Conservation (phyloP, 139 green algal species). For the Gonium pectorale region DNA sequence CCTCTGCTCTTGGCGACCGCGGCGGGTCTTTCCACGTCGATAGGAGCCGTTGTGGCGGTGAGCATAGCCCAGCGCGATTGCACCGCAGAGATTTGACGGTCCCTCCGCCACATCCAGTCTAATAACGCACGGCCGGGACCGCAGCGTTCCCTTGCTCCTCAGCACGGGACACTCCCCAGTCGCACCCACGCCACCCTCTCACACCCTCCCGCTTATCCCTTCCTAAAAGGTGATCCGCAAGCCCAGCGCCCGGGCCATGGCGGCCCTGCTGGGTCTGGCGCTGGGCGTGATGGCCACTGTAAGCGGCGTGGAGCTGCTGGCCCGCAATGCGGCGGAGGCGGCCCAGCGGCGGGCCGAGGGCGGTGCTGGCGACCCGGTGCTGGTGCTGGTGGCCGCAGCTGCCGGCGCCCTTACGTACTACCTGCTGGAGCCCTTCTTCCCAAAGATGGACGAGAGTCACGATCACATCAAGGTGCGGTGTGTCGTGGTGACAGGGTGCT, state of each 20-base stretch:
- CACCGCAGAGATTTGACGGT: no score
- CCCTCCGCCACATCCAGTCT: no score
- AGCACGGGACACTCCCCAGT: no score
- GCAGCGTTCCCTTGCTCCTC: no score
- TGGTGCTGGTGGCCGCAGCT: conserved; percentile 7
- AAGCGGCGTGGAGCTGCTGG: conserved; percentile 82
- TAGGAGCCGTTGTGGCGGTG: conserved; percentile 79
- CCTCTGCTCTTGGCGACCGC: conserved; percentile 62
- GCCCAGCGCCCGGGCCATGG: conserved; percentile 73
- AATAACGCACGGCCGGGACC: no score
- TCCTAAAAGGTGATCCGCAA: conserved; percentile 61
- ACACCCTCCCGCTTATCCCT: background rate
- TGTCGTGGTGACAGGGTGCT: background rate
- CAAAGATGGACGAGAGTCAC: conserved; percentile 67
- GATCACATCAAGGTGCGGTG: conserved; percentile 9
- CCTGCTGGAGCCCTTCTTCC: conserved; percentile 68
- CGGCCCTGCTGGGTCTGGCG: conserved; percentile 80
- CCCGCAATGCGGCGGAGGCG: conserved; percentile 70
- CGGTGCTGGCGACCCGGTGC: conserved; percentile 43
- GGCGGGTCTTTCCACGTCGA: conserved; percentile 70
- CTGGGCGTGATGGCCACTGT: conserved; percentile 88
- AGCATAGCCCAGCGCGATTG: no score
- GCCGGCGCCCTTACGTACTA: conserved; percentile 62
- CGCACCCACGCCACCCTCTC: no score
- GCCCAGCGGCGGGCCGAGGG: no score